Evolutionary conservation across 768 basidiomycete species (phyloP), one percentile per base, ranked within the genome.

Genomic region (Mycena capillaripes): DNA sequence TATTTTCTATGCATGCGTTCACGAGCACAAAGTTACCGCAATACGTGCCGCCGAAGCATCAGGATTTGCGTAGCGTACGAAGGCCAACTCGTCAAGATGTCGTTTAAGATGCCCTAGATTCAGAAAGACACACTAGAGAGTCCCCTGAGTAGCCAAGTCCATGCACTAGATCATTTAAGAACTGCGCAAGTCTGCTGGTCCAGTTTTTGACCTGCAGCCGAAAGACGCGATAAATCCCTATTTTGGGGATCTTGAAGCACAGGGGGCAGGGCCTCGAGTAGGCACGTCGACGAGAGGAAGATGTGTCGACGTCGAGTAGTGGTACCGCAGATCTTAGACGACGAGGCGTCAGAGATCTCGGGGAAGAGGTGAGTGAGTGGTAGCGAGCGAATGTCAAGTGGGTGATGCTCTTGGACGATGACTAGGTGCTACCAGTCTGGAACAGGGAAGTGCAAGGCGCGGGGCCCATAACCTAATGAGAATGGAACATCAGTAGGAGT

Each of bases 291-390:
- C 57, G 27, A 58, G 19, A n/a, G n/a, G 57, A 8, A 58, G 21
- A 23, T 23, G 8, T 40, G 57, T 30, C 57, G 38, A 58, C n/a
- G 57, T 16, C 34, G 23, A 23, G 38, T 7, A 34, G 34, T 36
- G 57, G 57, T 58, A 58, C 57, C 57, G 57, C 38, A 23, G 23
- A 32, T 32, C 57, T n/a, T n/a, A 25, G 32, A 58, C 57, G 32
- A 40, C 52, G 5, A 38, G 32, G 57, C 57, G 38, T 58, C 30
- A n/a, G n/a, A 36, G 57, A 58, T 58, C 32, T 25, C 57, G 57
- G 38, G 57, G n/a, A 38, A n/a, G 8, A 38, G 32, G 21, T 38
- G 57, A 58, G 57, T 34, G 34, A 58, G 38, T 34, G 6, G 23
- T 25, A n/a, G 38, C 32, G n/a, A 58, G 57, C 57, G 57, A 38